Evolutionary conservation across 768 basidiomycete genomes (phyloP), one percentile per base, ranked within the genome.

Genomic region (Baorangia bicolor): DNA sequence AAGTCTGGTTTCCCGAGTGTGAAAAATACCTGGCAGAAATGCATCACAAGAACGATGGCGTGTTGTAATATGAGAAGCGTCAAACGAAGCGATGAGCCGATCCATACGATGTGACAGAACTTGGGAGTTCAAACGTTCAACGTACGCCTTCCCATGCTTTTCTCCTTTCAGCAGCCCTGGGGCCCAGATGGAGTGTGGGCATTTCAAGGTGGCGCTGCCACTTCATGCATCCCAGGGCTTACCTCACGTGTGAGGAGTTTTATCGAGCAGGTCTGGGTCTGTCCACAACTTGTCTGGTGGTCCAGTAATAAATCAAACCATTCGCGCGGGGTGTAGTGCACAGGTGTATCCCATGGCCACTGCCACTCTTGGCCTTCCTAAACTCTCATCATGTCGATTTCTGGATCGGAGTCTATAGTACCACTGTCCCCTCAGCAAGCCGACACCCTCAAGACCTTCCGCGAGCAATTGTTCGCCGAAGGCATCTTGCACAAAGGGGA

Each of bases 401-500:
- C 49, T 13, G 57, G 52, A 8, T 33, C 55, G 6, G 47, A 58
- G 8, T 30, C 55, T 12, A 21, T 41, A 7, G 16, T 20, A 13
- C 45, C 49, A 20, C 37, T 71, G 31, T 61, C 69, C 12, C 49
- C 47, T 20, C 56, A 71, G 30, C 70, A 77, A 46, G 54, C 64
- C 2, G 75, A 81, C 30, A 72, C 73, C 3, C 71, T 88, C 49
- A 62, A 72, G 30, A 63, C 70, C 28, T 86, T 90, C 63, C 80
- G 85, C 34, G 63, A 78, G 53, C 73, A 81, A 35, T 62, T 87
- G 12, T 77, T 77, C 30, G 66, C 72, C 1, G 84, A 87, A 53
- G 81, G 73, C 23, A 76, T 85, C 40, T 57, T 89, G 41, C 78
- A 78, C 47, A 80, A 85, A 28, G 84, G 83, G 0, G 83, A 86